phyloP scores from a whole-genome alignment of 306 rosid genomes.

The Citrullus colocynthis region DNA sequence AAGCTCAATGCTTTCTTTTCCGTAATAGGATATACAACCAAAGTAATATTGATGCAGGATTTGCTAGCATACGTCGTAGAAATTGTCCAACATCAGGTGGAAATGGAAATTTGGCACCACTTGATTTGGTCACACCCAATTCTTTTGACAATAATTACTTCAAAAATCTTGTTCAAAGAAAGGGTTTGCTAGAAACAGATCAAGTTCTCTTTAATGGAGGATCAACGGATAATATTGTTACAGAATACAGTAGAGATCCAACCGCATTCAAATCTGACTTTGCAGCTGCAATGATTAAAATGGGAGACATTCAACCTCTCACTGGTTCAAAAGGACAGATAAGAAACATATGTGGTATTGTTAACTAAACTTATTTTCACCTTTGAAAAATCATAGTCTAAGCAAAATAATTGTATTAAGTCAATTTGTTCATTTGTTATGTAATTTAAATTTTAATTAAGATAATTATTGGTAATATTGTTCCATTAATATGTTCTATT shows the following conservation, averaged over 20 bases:
- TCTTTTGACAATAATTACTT: conserved; percentile 41
- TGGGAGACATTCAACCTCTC: conserved; percentile 43
- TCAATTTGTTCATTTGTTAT: not conserved
- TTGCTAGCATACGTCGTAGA: conserved; percentile 19
- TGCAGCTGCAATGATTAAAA: conserved; percentile 29
- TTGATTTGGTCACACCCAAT: conserved; percentile 42
- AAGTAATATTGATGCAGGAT: conserved; percentile 12
- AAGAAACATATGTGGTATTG: conserved; percentile 33
- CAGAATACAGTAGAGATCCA: conserved; percentile 22
- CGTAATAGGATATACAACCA: conserved; percentile 8
- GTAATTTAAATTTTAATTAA: not conserved
- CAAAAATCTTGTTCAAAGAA: conserved; percentile 35
- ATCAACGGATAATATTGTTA: conserved; percentile 30
- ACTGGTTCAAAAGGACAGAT: conserved; percentile 40
- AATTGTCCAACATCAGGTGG: conserved; percentile 31
- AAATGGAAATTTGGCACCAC: conserved; percentile 38
- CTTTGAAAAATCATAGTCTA: not conserved
- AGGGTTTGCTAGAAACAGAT: conserved; percentile 47
- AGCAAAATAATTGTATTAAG: not conserved
- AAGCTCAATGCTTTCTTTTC: conserved; percentile 11
- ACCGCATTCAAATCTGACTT: conserved; percentile 28
- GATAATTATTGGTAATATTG: too few species aligned
- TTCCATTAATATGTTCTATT: too few species aligned
- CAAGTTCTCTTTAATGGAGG: conserved; percentile 43
- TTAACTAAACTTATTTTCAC: conserved; percentile 14